A percentile compares a stretch with the other conserved stretches of the same genome.
Evolutionary conservation across 768 basidiomycete genomes (phyloP).

Genomic region (Russula vinacea): DNA sequence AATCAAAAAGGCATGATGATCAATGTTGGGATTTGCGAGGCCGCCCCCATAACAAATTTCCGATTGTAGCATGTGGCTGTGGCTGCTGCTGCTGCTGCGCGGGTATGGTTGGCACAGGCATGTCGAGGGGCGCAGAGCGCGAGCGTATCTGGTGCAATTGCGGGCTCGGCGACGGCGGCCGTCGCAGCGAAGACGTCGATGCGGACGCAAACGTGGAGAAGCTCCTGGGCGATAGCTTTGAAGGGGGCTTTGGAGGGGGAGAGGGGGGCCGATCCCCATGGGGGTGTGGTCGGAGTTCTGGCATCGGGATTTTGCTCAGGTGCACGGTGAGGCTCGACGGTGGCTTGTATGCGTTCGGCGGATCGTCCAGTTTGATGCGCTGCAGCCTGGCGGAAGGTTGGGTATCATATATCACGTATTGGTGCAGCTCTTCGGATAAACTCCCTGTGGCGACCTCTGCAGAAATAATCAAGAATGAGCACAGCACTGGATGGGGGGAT

Average conservation of each 20-base stretch:
- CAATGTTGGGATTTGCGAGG: constrained; percentile 4
- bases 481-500: no score
- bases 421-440: constrained; percentile 58
- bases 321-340: constrained; percentile 68
- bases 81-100: neutral
- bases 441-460: constrained; percentile 36
- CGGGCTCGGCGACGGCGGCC: neutral
- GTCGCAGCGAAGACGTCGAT: neutral
- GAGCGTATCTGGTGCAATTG: neutral
- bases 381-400: constrained; percentile 43
- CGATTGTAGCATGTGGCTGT: neutral
- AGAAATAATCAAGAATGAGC: neutral
- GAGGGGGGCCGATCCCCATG: constrained; percentile 31
- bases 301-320: constrained; percentile 84
- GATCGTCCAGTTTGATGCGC: constrained; percentile 62
- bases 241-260: neutral
- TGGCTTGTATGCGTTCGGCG: constrained; percentile 52
- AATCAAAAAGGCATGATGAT: neutral
- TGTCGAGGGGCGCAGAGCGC: neutral
- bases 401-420: constrained; percentile 74
- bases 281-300: constrained; percentile 65
- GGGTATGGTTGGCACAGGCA: neutral
- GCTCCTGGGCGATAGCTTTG: neutral
- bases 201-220: neutral
- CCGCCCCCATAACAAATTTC: constrained; percentile 17